Base-by-base conservation (phyloP, 2,329 filamentous ascomycete genomes). In the Cladophialophora yegresii region DNA sequence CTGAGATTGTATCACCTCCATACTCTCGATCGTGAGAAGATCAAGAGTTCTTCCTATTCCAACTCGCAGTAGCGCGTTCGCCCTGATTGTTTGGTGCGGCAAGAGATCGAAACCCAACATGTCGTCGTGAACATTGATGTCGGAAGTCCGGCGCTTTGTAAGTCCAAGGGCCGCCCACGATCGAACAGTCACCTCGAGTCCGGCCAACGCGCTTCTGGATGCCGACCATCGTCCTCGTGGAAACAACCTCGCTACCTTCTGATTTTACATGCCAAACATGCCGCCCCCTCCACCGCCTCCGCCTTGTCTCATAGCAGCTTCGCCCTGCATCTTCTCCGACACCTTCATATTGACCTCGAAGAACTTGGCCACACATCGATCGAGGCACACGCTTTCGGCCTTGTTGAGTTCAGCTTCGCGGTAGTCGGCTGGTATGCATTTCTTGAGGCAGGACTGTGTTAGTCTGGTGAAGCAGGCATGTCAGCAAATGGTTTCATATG, bases 291-390 rank as follows among this genome's bases (percentile, higher is more conserved):
- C 84, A 50, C 81, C 83, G 50, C 79, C 83, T 40, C 81, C 83
- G 47, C 81, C 84, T 65, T 87, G 85, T 74, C 85, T 85, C 68
- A 85, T 84, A 74, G 87, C 85, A 55, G 90, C 91, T 79, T 96
- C 90, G 70, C 89, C 87, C 81, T 97, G 92, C 87, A 98, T 92
- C 81, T 96, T 91, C 81, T 98, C 93, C 74, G 90, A 93, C 65
- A 98, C 91, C 84, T 97, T 98, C 83, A 96, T 88, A 79, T 96
- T 96, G 75, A 96, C 93, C 73, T 98, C 93, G 81, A 99, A 97
- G 84, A 98, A 99, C 83, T 99, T 99, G 76, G 90, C 86, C 64
- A 96, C 91, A 81, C 96, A 99, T 75, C 95, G 91, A 82, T 99
- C 95, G 72, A 99, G 88, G 83, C 96, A 99, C 73, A 99, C 95